Base-by-base conservation (phyloP, 345 rosid species). In the Moricandia moricandioides region DNA sequence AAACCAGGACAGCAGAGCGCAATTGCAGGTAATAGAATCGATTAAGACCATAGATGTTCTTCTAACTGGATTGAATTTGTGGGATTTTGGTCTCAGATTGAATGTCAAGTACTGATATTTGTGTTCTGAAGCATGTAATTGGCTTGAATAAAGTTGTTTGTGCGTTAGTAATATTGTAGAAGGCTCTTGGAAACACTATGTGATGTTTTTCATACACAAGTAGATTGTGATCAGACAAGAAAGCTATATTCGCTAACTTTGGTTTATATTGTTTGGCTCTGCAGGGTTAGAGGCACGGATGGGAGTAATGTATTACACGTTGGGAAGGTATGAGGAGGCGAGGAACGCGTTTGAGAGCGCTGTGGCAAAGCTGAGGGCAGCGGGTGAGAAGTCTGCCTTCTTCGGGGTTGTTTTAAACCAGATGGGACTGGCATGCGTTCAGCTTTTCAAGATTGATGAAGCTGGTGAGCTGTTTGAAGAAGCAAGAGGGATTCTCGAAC, bases 371-470 rank as follows among this genome's bases (percentile, higher is more conserved):
- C 97, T 95, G 62, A 84, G 98, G 59, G 88, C 87, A 9, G 84
- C 96, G 7, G 99, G 98, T 17, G 99, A 95, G 84, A 95, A 92
- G 59, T 92, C 97, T 0, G 92, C 98, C 49, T 95, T 92, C 87
- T 92, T 95, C 27, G 99, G 98, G 47, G 98, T 95, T 60, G 89
- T 92, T 47, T 69, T 95, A 86, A 95, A 95, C 86, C 99, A 95
- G 85, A 95, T 95, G 99, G 99, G 98, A 21, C 82, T 95, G 83
- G 91, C 98, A 21, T 92, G 96, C 73, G 97, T 95, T 16, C 99
- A 90, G 78, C 80, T 95, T 75, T 95, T 95, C 85, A 92, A 92
- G 86, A 92, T 95, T 6, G 98, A 95, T 7, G 98, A 95, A 80
- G 98, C 99, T 21, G 86, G 88, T 14, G 98, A 92, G 72, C 84